Percentiles rank a stretch among this genome's conserved stretches.
Evolutionary conservation across 192 early-diverging fungal species (phyloP).

Genomic region (Neocallimastix lanati): DNA sequence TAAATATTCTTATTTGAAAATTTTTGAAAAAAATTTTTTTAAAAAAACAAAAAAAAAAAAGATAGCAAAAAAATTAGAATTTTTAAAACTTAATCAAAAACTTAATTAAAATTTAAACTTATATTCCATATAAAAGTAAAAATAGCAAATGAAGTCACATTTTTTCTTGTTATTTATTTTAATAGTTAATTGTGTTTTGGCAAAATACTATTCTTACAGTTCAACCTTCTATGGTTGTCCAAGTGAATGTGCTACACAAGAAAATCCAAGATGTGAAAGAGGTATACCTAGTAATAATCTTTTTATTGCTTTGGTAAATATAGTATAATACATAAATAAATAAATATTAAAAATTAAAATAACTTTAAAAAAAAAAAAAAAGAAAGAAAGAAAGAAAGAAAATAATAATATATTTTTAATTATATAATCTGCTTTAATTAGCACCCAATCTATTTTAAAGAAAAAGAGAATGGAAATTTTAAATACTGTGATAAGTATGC

Average conservation of each 20-base stretch:
- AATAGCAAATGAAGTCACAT: neutral
- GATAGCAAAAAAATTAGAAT: too few species aligned
- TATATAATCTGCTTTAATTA: too few species aligned
- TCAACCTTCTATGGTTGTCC: neutral
- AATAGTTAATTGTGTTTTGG: neutral
- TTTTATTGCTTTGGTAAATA: neutral
- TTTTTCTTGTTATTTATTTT: neutral
- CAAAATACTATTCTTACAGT: neutral
- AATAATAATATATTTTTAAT: too few species aligned
- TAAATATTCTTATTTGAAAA: too few species aligned
- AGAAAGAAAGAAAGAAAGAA: too few species aligned
- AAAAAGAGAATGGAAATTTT: neutral
- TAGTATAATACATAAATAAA: neutral
- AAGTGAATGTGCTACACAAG: neutral
- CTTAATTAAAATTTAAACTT: too few species aligned
- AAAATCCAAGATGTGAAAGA: neutral
- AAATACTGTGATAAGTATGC: neutral
- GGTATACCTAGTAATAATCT: neutral
- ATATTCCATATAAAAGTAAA: too few species aligned
- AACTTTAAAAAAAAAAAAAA: too few species aligned
- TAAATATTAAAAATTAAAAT: too few species aligned
- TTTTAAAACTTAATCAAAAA: too few species aligned
- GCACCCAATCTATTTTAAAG: neutral
- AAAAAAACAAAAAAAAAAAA: too few species aligned
- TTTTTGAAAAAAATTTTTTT: too few species aligned